Percentiles rank a stretch among this genome's conserved stretches.
Conservation (phyloP, 2,329 filamentous ascomycete species). For the Neonectria hederae region DNA sequence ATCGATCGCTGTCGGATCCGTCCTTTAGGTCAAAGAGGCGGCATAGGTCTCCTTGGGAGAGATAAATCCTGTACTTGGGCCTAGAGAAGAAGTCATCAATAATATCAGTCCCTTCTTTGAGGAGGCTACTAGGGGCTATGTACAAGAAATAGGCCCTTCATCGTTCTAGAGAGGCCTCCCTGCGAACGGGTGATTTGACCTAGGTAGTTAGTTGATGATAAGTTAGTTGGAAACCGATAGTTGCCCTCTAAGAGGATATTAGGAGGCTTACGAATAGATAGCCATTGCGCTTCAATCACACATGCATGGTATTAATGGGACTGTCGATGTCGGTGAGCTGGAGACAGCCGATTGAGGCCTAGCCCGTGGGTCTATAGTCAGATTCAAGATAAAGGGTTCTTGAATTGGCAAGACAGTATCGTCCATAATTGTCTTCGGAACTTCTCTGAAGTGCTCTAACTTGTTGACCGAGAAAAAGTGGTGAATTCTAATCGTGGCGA, state of each 20-base stretch:
- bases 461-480: too few species aligned
- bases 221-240: background rate
- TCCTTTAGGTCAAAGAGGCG: slow-evolving; percentile 15
- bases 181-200: slow-evolving; percentile 18
- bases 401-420: too few species aligned
- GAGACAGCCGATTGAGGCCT: too few species aligned
- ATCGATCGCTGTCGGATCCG: slow-evolving; percentile 13
- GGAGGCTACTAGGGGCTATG: slow-evolving; percentile 22
- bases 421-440: too few species aligned
- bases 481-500: too few species aligned
- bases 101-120: slow-evolving; percentile 8
- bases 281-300: too few species aligned
- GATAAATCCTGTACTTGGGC: slow-evolving; percentile 6
- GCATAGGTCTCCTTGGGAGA: slow-evolving; percentile 12
- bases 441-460: too few species aligned
- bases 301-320: too few species aligned
- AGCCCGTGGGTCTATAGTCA: too few species aligned
- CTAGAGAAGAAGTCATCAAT: slow-evolving; percentile 14
- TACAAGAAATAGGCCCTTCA: slow-evolving; percentile 20
- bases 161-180: slow-evolving; percentile 16
- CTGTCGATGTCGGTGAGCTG: too few species aligned
- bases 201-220: background rate
- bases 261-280: too few species aligned
- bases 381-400: too few species aligned
- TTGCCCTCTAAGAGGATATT: background rate